These are phyloP conservation scores for Fraxinus baroniana DNA, from an alignment of 305 asterid genomes.

Conservation along the genomic window DNA sequence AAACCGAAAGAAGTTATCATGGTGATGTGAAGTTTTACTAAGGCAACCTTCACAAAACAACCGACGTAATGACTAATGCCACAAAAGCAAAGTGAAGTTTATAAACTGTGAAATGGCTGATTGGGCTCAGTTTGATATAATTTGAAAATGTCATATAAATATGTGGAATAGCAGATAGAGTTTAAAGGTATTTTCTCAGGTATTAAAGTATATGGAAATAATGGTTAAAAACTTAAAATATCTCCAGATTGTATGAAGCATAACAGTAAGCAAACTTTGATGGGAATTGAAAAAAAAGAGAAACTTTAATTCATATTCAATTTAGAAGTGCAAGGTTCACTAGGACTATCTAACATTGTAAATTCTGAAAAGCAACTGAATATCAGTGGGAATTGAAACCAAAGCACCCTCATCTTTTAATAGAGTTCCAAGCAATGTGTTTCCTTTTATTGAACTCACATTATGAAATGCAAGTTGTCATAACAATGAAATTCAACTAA, in stretches of 20 bases:
- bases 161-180: neutral
- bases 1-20: no score
- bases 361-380: neutral
- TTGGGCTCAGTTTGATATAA: neutral
- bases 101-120: neutral
- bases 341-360: neutral
- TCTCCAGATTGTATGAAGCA: neutral
- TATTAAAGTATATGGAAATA: neutral
- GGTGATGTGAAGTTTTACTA: neutral
- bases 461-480: neutral
- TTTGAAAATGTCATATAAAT: neutral
- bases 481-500: neutral
- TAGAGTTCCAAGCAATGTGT: neutral
- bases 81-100: neutral
- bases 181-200: neutral
- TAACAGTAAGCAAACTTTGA: neutral
- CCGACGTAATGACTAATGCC: neutral
- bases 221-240: neutral
- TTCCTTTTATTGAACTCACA: neutral
- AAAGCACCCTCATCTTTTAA: neutral
- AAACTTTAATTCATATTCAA: neutral
- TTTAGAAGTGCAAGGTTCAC: neutral
- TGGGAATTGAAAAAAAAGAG: no score
- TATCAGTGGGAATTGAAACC: neutral
- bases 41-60: neutral